Evolutionary conservation across 257 asterid genomes (phyloP), one percentile per base, ranked within the genome.

Genomic region (Jacaranda copaia): DNA sequence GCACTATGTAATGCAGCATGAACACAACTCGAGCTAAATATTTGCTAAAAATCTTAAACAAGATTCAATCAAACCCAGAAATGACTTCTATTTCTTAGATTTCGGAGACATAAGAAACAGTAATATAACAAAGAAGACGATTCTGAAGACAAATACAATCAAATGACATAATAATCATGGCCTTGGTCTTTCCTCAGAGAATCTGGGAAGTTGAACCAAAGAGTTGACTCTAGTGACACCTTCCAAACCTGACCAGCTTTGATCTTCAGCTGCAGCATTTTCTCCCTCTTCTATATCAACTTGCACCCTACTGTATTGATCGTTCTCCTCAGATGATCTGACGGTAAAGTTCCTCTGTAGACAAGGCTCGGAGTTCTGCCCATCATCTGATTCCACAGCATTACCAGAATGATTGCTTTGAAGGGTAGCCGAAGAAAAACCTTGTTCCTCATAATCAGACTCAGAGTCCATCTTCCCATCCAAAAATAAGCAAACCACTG

Each of bases 141-240:
- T 25, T 57, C 58, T n/a, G 57, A 13, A 25, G 32, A 25, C 32
- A 25, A 2, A n/a, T n/a, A 25, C 32, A 25, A 25, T 25, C 32
- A 25, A 53, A 46, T 55, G 58, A 74, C 46, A 42, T n/a, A 83
- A 25, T 12, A 72, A 52, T 52, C 74, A 93, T 45, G 94, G 89
- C 82, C 87, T 85, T 45, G 92, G 87, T 81, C 77, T 85, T 58
- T 93, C 99, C 70, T 82, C 92, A 25, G 97, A 91, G 85, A 95
- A 95, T 84, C 98, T 89, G 71, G 97, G 98, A 65, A 95, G 97
- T 73, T 93, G 99, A 81, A 95, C 99, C 36, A 95, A 80, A 40
- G 99, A 95, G 88, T 95, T 95, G 13, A 95, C 99, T 72, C 98
- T 84, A 40, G 99, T 95, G 16, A 95, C 97, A 5, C 99, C 99